phyloP scores from a whole-genome alignment of 495 filamentous ascomycete genomes.

The Hypoxylon cercidicola region DNA sequence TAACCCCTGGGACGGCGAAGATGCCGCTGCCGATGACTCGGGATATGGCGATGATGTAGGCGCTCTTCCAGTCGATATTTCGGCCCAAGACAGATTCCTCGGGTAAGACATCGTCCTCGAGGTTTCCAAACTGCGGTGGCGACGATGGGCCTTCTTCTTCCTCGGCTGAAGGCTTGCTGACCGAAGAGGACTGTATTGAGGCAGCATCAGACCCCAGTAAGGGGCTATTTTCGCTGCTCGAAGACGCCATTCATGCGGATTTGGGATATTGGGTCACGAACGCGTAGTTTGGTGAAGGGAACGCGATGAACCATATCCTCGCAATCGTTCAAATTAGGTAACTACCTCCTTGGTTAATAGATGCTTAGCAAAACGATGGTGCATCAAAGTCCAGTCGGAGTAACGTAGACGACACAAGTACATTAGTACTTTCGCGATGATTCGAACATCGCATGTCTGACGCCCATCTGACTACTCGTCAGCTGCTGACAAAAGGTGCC shows the following conservation, averaged over 20 bases:
- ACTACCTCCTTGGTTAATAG: background rate
- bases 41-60: conserved; percentile 80
- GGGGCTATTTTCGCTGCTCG: conserved; percentile 26
- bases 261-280: background rate
- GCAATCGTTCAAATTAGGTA: background rate
- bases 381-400: background rate
- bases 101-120: conserved; percentile 69
- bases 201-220: conserved; percentile 25
- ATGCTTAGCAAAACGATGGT: background rate
- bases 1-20: conserved; percentile 77
- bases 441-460: conserved; percentile 11
- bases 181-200: conserved; percentile 27
- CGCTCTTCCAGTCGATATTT: conserved; percentile 72
- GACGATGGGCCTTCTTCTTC: conserved; percentile 34
- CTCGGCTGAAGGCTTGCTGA: conserved; percentile 21
- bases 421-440: conserved; percentile 14
- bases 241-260: conserved; percentile 17
- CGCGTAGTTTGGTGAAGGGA: conserved; percentile 6
- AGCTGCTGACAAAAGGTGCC: conserved; percentile 39
- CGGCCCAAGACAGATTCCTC: conserved; percentile 71
- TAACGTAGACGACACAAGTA: background rate
- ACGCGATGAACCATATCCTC: background rate
- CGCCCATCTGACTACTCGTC: conserved; percentile 26
- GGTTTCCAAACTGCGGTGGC: conserved; percentile 40
- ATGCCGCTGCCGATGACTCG: conserved; percentile 81